Percentiles rank a stretch among this genome's conserved stretches.
phyloP scores from a whole-genome alignment of 2,329 filamentous ascomycete species.

The Fusarium poae region DNA sequence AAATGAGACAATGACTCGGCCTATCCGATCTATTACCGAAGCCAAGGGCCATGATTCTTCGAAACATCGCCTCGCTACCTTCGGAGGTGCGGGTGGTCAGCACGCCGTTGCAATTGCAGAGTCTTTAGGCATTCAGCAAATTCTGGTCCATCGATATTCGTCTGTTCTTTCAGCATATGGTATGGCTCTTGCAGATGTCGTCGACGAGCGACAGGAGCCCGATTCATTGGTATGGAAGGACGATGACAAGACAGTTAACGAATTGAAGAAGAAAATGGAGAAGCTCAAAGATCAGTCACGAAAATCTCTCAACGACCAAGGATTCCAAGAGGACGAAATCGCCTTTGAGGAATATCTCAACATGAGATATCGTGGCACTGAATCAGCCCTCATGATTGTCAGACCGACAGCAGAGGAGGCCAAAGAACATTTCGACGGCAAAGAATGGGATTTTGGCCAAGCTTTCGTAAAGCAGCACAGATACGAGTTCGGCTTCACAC shows the following conservation, averaged over 20 bases:
- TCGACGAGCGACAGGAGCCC: conserved; percentile 89
- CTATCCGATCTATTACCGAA: conserved; percentile 90
- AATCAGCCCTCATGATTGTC: conserved; percentile 90
- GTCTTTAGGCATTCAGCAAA: conserved; percentile 85
- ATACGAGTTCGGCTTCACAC: conserved; percentile 92
- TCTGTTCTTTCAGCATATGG: conserved; percentile 92
- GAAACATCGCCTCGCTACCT: conserved; percentile 89
- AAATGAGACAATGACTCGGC: conserved; percentile 91
- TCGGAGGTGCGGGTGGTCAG: conserved; percentile 91
- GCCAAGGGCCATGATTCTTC: conserved; percentile 93
- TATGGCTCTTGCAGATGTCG: conserved; percentile 93
- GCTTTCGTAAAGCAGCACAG: conserved; percentile 90
- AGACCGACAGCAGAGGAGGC: conserved; percentile 76
- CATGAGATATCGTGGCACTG: conserved; percentile 90
- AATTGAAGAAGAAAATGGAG: conserved; percentile 79
- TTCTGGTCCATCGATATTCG: conserved; percentile 87
- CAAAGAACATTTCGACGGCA: conserved; percentile 69
- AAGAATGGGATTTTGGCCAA: conserved; percentile 84
- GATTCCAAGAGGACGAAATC: conserved; percentile 80
- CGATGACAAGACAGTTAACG: conserved; percentile 67
- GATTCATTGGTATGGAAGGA: conserved; percentile 74
- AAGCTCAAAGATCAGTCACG: conserved; percentile 83
- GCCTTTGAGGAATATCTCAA: conserved; percentile 94
- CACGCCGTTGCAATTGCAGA: conserved; percentile 93
- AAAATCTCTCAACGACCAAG: conserved; percentile 77